Base-by-base conservation (phyloP, 768 basidiomycete species). In the Hygrocybe punicea region DNA sequence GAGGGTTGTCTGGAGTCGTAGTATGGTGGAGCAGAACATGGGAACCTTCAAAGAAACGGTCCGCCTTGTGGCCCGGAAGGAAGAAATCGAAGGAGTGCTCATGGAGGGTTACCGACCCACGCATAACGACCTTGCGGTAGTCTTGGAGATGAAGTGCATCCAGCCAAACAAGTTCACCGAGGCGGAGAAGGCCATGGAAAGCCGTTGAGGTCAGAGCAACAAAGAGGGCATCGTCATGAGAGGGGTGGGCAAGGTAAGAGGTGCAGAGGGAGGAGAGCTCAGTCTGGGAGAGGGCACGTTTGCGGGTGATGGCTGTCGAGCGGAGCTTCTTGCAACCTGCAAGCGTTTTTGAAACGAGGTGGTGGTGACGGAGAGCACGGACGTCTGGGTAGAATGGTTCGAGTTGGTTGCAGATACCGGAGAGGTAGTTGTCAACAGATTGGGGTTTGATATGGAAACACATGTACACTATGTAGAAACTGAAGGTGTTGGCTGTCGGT, bases 401-500 rank as follows among this genome's bases (percentile, higher is more conserved):
- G 5, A 77, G 67, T 44, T 68, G 63, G 33, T 66, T 67, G 56
- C 68, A 68, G 14, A 77, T 73, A 13, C 76, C 75, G 0, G 74
- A 72, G 2, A 79, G 64, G 60, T 78, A 78, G 1, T 29, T 29
- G 8, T 29, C 29, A 8, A 29, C 29, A 29, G 29, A 29, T 8
- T 29, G 29, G 29, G 29, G 67, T 36, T 71, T 62, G 47, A 79
- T 76, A 55, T 74, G 69, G 29, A 64, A 60, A 3, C 55, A 71
- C 68, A 73, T 75, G 60, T 62, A 78, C 1, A 70, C 67, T 3
- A 64, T 61, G 57, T 58, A 79, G 21, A 73, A 70, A 8, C 66
- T 67, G 2, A 80, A 61, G 0, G 76, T 76, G 47, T 78, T 69
- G 2, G 60, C 53, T 1, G 75, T 76, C 0, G 77, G 78, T 0